Conservation (phyloP, 257 asterid species). For the Voacanga thouarsii region DNA sequence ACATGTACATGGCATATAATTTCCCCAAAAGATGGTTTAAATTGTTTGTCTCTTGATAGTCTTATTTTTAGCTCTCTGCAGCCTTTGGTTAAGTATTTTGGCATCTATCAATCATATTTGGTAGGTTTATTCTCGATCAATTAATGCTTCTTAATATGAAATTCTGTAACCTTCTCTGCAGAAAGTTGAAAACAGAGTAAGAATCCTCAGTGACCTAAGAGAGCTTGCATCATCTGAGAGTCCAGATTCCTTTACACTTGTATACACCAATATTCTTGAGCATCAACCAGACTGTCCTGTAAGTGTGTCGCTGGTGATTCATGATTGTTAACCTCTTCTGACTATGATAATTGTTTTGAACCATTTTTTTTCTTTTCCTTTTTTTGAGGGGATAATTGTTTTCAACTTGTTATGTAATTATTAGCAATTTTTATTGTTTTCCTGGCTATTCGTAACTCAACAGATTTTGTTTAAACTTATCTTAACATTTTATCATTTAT, state of each 20-base stretch:
- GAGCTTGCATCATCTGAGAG: conserved; percentile 99
- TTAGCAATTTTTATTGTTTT: neutral
- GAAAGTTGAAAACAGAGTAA: conserved; percentile 85
- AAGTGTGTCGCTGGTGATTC: conserved; percentile 31
- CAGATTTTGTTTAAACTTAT: neutral
- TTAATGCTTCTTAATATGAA: conserved; percentile 2
- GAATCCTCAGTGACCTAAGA: conserved; percentile 77
- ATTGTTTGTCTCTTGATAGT: conserved; percentile 1
- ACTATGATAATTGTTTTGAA: neutral
- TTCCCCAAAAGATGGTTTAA: neutral
- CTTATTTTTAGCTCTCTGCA: neutral
- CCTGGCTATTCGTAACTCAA: neutral
- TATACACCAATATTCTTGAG: conserved; percentile 88
- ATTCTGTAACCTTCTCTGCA: conserved; percentile 29
- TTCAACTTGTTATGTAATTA: neutral
- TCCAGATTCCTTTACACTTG: conserved; percentile 94
- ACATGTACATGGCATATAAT: neutral
- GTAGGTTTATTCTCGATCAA: neutral
- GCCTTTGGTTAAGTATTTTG: neutral
- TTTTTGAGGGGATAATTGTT: neutral
- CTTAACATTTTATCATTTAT: neutral
- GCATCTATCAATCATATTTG: neutral
- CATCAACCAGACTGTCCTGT: conserved; percentile 98
- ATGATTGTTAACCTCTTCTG: neutral
- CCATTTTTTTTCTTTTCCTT: too few relatives aligned